Conservation (phyloP, 2,329 filamentous ascomycete species). For the Ceratocystis papillata region DNA sequence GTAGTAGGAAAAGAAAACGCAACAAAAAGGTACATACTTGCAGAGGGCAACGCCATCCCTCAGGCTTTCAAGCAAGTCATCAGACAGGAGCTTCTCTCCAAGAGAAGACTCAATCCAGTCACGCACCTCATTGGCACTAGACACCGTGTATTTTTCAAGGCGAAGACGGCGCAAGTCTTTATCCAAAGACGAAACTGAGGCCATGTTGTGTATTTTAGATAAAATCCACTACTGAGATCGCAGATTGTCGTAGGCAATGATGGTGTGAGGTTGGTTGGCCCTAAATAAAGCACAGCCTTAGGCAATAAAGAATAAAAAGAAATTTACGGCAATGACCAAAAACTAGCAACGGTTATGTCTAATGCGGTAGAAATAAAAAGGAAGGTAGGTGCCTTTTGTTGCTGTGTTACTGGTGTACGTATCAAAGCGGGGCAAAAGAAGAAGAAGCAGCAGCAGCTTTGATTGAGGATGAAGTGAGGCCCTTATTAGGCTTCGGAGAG, state of each 20-base stretch:
- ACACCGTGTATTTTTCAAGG: conserved; percentile 83
- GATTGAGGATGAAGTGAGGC: not conserved
- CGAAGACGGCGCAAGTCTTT: conserved; percentile 91
- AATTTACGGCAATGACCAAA: no score
- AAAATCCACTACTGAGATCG: no score
- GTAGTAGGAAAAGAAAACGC: not conserved
- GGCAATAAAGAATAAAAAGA: no score
- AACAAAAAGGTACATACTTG: conserved; percentile 50
- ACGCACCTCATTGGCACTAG: conserved; percentile 74
- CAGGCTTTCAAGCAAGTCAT: conserved; percentile 72
- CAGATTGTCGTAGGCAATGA: not conserved
- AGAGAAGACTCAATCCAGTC: conserved; percentile 77
- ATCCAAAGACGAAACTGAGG: conserved; percentile 84
- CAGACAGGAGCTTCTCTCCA: conserved; percentile 57
- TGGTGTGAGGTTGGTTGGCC: no score
- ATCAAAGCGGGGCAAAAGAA: conserved; percentile 14
- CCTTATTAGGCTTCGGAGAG: not conserved
- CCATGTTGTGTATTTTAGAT: conserved; percentile 47
- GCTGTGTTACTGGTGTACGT: not conserved
- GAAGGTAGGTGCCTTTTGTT: not conserved
- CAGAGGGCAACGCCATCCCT: conserved; percentile 89
- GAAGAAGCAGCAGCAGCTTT: not conserved
- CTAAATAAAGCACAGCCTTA: no score
- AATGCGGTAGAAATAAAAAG: no score
- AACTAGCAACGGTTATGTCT: no score